Conservation (phyloP, 1,139 yeast genomes). For the Candida pseudoviswanathii region DNA sequence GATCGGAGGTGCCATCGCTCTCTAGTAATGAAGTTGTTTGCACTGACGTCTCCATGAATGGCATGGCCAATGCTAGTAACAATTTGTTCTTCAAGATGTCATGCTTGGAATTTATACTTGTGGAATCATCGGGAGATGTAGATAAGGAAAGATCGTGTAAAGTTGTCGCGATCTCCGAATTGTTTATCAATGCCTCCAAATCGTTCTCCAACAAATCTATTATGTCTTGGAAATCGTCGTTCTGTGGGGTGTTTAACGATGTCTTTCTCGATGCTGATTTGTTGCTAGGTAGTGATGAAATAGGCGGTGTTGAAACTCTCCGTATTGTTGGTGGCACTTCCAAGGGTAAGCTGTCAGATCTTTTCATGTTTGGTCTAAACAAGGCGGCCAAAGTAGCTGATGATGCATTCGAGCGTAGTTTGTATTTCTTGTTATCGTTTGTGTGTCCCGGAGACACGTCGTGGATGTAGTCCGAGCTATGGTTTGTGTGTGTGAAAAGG, state of each 20-base stretch:
- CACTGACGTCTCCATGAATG: constrained; percentile 62
- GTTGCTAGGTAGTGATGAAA: background rate
- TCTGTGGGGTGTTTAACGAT: background rate
- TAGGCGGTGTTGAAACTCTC: constrained; percentile 3
- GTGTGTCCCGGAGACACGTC: constrained; percentile 11
- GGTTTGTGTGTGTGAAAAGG: constrained; percentile 19
- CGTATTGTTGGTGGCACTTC: constrained; percentile 12
- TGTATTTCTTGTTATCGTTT: constrained; percentile 19
- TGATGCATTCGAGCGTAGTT: constrained; percentile 52
- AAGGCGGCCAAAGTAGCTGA: constrained; percentile 66
- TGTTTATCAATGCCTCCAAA: constrained; percentile 27
- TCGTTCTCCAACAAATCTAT: constrained; percentile 45
- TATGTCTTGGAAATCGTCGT: constrained; percentile 47
- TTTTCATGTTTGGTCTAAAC: constrained; percentile 43
- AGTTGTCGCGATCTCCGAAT: constrained; percentile 51
- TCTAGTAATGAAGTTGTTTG: constrained; percentile 42
- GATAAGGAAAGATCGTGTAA: constrained; percentile 59
- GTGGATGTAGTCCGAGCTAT: constrained; percentile 25
- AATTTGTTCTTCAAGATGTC: constrained; percentile 53
- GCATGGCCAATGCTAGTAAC: constrained; percentile 71
- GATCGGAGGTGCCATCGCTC: constrained; percentile 12
- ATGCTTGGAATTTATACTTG: constrained; percentile 27
- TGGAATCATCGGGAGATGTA: constrained; percentile 27
- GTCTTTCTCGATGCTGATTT: background rate
- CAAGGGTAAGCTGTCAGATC: constrained; percentile 40